These are phyloP conservation scores for Aspergillus campestris DNA, from an alignment of 495 filamentous ascomycete genomes.

Conservation along the genomic window DNA sequence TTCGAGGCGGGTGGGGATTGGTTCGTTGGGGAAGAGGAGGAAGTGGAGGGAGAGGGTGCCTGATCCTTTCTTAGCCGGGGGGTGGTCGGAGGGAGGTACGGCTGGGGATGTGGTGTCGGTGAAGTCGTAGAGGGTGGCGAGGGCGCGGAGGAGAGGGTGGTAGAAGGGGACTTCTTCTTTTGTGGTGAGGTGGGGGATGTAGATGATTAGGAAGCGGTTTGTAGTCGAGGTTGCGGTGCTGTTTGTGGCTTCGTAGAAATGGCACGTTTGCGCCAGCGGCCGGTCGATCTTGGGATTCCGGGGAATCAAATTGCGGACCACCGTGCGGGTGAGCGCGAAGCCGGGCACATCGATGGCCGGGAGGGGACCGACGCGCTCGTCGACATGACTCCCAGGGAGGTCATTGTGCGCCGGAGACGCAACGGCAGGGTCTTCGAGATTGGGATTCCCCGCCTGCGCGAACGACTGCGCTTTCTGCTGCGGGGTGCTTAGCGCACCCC, in stretches of 20 bases:
- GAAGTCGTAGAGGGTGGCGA: slow-evolving; percentile 69
- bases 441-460: not conserved
- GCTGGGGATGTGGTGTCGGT: not conserved
- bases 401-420: not conserved
- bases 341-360: slow-evolving; percentile 36
- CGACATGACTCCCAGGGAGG: not conserved
- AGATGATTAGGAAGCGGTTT: slow-evolving; percentile 56
- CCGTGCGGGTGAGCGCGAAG: slow-evolving; percentile 47
- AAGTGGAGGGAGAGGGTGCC: slow-evolving; percentile 25
- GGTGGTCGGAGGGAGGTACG: not conserved
- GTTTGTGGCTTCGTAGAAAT: slow-evolving; percentile 44
- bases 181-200: slow-evolving; percentile 61
- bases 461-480: slow-evolving; percentile 17
- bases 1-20: slow-evolving; percentile 44
- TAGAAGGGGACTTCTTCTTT: slow-evolving; percentile 71
- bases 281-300: slow-evolving; percentile 69
- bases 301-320: slow-evolving; percentile 71
- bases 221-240: not conserved
- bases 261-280: slow-evolving; percentile 69
- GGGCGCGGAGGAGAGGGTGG: slow-evolving; percentile 62
- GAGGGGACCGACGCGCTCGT: slow-evolving; percentile 6
- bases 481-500: slow-evolving; percentile 22
- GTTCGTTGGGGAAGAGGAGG: slow-evolving; percentile 17
- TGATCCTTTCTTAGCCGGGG: slow-evolving; percentile 2
- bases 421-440: not conserved